A percentile compares a stretch with the other conserved stretches of the same genome.
Conservation (phyloP, 148 eudicot species). For the Persicaria maculosa region DNA sequence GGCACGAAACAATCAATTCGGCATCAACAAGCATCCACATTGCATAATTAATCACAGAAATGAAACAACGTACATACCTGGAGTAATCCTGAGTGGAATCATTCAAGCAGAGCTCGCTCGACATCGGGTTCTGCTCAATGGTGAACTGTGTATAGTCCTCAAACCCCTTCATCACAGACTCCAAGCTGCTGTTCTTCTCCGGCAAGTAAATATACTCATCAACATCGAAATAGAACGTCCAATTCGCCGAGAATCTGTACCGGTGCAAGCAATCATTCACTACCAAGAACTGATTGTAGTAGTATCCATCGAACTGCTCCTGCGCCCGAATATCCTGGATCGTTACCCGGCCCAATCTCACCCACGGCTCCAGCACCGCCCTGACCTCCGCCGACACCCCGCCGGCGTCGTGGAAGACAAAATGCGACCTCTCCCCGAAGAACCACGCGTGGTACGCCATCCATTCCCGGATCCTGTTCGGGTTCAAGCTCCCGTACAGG, state of each 20-base stretch:
- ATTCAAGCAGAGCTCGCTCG: constrained; percentile 45
- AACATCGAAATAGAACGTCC: constrained; percentile 55
- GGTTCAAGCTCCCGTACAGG: constrained; percentile 37
- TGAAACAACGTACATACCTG: constrained; percentile 25
- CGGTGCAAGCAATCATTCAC: constrained; percentile 58
- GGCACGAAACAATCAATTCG: constrained; percentile 7
- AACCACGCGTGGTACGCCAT: constrained; percentile 50
- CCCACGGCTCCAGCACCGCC: constrained; percentile 54
- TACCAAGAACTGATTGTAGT: constrained; percentile 51
- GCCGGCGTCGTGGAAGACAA: constrained; percentile 57
- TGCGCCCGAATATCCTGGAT: constrained; percentile 49
- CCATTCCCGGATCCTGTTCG: constrained; percentile 50
- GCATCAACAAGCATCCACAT: not conserved
- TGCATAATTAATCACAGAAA: not conserved
- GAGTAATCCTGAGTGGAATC: constrained; percentile 29
- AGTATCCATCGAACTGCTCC: constrained; percentile 48
- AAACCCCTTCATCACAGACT: constrained; percentile 31
- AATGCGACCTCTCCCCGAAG: constrained; percentile 44
- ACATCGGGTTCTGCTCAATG: constrained; percentile 61
- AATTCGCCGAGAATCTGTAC: constrained; percentile 36
- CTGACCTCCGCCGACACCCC: constrained; percentile 38
- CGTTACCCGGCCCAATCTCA: constrained; percentile 37
- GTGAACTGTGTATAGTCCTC: constrained; percentile 40
- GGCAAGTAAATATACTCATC: constrained; percentile 56
- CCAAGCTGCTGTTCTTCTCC: constrained; percentile 16